These are phyloP conservation scores for Ophiorrhiza pumila DNA, from an alignment of 257 asterid genomes.

Conservation along the genomic window DNA sequence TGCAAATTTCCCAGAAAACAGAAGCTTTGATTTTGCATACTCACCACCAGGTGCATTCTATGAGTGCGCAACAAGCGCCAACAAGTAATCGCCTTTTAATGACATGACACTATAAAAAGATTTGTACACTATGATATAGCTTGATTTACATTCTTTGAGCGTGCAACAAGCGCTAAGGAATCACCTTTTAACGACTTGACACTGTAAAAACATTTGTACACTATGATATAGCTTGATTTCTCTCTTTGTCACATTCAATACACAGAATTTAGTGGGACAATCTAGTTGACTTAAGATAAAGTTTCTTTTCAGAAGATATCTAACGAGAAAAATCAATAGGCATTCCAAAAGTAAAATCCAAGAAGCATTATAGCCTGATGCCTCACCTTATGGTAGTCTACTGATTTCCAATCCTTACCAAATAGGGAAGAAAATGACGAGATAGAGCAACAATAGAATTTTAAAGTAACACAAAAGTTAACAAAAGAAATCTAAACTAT, in stretches of 20 bases:
- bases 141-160: too few species aligned
- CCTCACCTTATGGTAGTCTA: neutral
- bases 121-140: neutral
- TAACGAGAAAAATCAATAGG: neutral
- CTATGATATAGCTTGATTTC: neutral
- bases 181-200: neutral
- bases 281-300: neutral
- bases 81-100: neutral
- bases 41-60: neutral
- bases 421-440: neutral
- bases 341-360: neutral
- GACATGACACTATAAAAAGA: neutral
- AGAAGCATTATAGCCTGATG: neutral
- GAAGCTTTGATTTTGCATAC: neutral
- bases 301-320: neutral
- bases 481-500: neutral
- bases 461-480: neutral
- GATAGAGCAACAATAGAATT: neutral
- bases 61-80: neutral
- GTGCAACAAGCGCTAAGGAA: too few species aligned
- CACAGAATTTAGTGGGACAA: neutral
- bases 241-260: neutral
- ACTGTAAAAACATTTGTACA: neutral
- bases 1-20: constrained; percentile 2
- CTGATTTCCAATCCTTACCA: neutral